phyloP scores from a whole-genome alignment of 768 basidiomycete species.

The Epithele typhae region DNA sequence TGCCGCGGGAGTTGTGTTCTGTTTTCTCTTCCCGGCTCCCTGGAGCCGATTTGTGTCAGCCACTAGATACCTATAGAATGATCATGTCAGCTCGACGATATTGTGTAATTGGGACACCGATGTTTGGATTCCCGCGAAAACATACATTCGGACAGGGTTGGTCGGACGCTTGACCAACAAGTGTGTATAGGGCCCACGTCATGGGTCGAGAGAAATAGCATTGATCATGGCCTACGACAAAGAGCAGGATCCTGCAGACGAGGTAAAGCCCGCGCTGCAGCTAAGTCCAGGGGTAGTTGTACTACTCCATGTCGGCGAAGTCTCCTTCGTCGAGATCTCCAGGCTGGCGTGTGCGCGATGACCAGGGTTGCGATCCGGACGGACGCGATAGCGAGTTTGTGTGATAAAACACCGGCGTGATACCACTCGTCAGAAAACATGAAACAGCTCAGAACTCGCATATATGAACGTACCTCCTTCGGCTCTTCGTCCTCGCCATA shows the following conservation, averaged over 20 bases:
- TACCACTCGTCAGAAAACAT: too few species aligned
- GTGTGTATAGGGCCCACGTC: too few species aligned
- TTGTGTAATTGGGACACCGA: neutral
- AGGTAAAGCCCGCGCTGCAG: too few species aligned
- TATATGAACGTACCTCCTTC: conserved; percentile 60
- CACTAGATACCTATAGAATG: conserved; percentile 67
- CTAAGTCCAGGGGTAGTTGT: too few species aligned
- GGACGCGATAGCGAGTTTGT: too few species aligned
- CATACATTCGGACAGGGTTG: too few species aligned
- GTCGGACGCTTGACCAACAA: too few species aligned
- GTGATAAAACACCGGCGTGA: too few species aligned
- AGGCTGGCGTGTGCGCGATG: conserved; percentile 45
- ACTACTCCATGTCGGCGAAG: conserved; percentile 68
- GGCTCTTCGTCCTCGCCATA: conserved; percentile 99
- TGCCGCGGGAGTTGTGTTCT: conserved; percentile 73
- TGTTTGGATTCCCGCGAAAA: too few species aligned
- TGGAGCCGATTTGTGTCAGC: conserved; percentile 80
- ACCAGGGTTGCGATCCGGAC: neutral
- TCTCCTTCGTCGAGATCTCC: conserved; percentile 93
- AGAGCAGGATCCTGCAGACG: too few species aligned
- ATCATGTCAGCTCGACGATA: neutral
- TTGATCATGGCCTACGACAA: too few species aligned
- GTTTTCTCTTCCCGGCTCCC: conserved; percentile 52
- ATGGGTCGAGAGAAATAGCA: too few species aligned
- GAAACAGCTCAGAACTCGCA: neutral